Conservation (phyloP, 768 basidiomycete genomes). For the Mycena olivaceomarginata region DNA sequence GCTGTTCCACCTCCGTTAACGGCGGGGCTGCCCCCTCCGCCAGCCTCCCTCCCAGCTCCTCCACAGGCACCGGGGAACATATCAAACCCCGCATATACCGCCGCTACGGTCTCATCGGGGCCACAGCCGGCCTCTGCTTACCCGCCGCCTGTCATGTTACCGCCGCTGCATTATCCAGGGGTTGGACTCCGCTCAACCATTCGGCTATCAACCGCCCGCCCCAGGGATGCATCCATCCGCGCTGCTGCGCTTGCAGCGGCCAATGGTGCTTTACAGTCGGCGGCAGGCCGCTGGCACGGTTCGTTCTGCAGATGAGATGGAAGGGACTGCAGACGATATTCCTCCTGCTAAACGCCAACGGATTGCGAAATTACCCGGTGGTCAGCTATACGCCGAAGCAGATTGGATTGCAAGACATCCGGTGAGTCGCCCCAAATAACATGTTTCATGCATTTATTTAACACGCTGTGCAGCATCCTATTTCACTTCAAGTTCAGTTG, state of each 20-base stretch:
- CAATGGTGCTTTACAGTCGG: constrained; percentile 66
- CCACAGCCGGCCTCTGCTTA: constrained; percentile 92
- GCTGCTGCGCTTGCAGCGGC: constrained; percentile 76
- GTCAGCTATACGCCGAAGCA: constrained; percentile 88
- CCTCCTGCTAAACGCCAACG: constrained; percentile 93
- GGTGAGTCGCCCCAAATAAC: constrained; percentile 58
- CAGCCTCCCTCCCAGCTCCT: constrained; percentile 84
- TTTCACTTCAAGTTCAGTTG: constrained; percentile 89
- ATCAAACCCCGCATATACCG: constrained; percentile 75
- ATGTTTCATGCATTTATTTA: neutral
- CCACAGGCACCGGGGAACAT: constrained; percentile 67
- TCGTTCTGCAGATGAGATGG: constrained; percentile 89
- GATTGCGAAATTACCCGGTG: constrained; percentile 90
- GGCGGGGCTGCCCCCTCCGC: constrained; percentile 79
- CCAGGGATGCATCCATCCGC: constrained; percentile 83
- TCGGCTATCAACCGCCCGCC: constrained; percentile 84
- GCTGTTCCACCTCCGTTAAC: constrained; percentile 79
- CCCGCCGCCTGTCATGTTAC: constrained; percentile 86
- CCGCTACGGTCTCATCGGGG: constrained; percentile 92
- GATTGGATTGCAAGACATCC: constrained; percentile 96
- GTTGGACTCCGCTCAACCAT: constrained; percentile 84
- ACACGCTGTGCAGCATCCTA: constrained; percentile 76
- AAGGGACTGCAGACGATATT: constrained; percentile 75
- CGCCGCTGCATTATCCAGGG: constrained; percentile 92
- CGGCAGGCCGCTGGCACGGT: constrained; percentile 80